Percentiles rank a stretch among this genome's conserved stretches.
Conservation (phyloP, 257 asterid species). For the Solanum etuberosum region DNA sequence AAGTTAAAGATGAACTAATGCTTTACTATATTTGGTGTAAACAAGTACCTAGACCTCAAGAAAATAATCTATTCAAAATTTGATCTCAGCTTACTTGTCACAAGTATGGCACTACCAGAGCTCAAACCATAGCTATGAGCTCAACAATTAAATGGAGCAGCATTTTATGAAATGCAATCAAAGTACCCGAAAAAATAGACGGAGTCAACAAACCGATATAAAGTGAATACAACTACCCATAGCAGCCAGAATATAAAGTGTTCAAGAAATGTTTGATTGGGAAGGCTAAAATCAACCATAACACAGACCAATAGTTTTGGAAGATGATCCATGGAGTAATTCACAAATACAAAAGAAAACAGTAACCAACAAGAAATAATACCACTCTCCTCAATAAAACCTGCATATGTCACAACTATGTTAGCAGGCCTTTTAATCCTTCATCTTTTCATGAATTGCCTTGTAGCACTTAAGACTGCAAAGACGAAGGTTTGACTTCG, state of each 20-base stretch:
- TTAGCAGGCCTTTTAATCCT: neutral
- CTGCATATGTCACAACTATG: neutral
- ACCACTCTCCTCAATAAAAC: neutral
- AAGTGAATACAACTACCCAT: neutral
- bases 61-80: neutral
- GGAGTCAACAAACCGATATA: neutral
- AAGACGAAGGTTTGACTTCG: constrained; percentile 80
- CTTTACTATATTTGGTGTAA: neutral
- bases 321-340: neutral
- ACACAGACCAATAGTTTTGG: neutral
- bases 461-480: constrained; percentile 95
- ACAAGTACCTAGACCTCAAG: no score
- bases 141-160: neutral
- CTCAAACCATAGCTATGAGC: neutral
- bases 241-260: neutral
- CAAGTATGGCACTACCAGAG: neutral
- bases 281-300: neutral
- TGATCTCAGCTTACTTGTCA: neutral
- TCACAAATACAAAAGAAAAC: neutral
- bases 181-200: neutral
- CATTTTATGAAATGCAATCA: neutral
- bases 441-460: constrained; percentile 42
- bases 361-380: neutral
- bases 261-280: neutral
- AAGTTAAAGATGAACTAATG: neutral